Evolutionary conservation across 148 eudicot genomes (phyloP).

Genomic region (Mesembryanthemum crystallinum): DNA sequence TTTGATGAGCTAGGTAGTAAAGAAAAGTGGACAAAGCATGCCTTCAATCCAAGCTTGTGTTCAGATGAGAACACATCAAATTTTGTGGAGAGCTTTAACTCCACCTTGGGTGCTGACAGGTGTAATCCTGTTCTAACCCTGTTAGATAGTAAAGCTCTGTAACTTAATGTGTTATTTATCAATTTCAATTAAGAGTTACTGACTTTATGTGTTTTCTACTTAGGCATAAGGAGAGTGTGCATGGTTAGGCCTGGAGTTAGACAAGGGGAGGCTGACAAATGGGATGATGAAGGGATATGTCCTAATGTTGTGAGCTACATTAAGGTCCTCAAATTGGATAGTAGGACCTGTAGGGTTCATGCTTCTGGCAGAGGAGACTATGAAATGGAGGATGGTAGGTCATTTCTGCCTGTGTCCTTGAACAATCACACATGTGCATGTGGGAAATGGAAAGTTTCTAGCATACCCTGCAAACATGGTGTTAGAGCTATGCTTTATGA

Average conservation of each 20-base stretch:
- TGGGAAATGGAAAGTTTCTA: neutral
- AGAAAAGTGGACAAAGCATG: neutral
- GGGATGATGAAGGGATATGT: neutral
- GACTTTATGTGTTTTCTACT: too few relatives aligned
- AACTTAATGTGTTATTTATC: too few relatives aligned
- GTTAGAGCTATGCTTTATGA: neutral
- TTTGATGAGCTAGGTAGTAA: neutral
- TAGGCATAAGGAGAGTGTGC: neutral
- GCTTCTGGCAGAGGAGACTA: neutral
- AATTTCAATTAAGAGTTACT: too few relatives aligned
- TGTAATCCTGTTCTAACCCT: neutral
- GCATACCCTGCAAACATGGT: neutral
- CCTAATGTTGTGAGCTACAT: neutral
- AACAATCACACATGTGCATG: neutral
- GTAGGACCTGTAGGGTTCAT: neutral
- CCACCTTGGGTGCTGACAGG: constrained; percentile 8
- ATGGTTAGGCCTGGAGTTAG: neutral
- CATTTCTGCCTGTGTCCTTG: neutral
- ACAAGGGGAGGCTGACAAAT: neutral
- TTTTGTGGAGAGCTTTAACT: constrained; percentile 14
- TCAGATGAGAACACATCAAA: constrained; percentile 11
- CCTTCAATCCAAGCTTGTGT: neutral
- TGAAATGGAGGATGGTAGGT: neutral
- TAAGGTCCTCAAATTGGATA: neutral
- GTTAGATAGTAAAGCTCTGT: neutral